A percentile compares a stretch with the other conserved stretches of the same genome.
These are phyloP conservation scores for Elasticomyces elasticus DNA, from an alignment of 495 filamentous ascomycete species.

Conservation along the genomic window DNA sequence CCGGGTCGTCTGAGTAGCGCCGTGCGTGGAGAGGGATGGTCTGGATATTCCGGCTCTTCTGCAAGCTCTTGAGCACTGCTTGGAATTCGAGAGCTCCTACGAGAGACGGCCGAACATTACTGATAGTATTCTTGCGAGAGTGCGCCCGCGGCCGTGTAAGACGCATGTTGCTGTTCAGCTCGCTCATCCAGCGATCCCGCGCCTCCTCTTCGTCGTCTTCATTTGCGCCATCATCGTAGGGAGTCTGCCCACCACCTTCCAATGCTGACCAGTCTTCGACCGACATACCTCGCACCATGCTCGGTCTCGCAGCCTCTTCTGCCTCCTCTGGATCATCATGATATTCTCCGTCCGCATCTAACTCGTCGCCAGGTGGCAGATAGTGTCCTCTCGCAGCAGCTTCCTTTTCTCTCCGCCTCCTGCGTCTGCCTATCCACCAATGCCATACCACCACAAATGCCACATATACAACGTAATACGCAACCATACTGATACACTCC, in stretches of 20 bases:
- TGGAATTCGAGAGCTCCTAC: slow-evolving; percentile 92
- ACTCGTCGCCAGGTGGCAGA: slow-evolving; percentile 57
- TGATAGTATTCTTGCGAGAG: slow-evolving; percentile 62
- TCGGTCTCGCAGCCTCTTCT: slow-evolving; percentile 41
- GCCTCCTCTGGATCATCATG: slow-evolving; percentile 58
- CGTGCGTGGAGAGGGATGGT: slow-evolving; percentile 56
- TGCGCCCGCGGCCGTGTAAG: slow-evolving; percentile 55
- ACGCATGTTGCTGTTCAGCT: slow-evolving; percentile 89
- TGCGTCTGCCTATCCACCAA: slow-evolving; percentile 60
- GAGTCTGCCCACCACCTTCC: slow-evolving; percentile 39
- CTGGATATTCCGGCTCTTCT: slow-evolving; percentile 65
- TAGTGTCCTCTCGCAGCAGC: slow-evolving; percentile 64
- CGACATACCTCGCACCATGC: slow-evolving; percentile 42
- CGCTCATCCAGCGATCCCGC: slow-evolving; percentile 60
- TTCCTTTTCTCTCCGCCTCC: slow-evolving; percentile 51
- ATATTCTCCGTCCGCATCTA: slow-evolving; percentile 56
- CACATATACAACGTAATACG: slow-evolving; percentile 87
- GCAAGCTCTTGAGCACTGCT: slow-evolving; percentile 71
- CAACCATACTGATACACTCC: slow-evolving; percentile 88
- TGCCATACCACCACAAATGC: slow-evolving; percentile 84
- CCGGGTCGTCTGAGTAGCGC: slow-evolving; percentile 59
- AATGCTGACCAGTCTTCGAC: slow-evolving; percentile 61
- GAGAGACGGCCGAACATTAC: slow-evolving; percentile 81
- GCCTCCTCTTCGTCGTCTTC: slow-evolving; percentile 61
- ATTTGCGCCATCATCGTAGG: slow-evolving; percentile 24